Evolutionary conservation across 495 filamentous ascomycete species (phyloP), one percentile per base, ranked within the genome.

Genomic region (Pyrenula massariospora): DNA sequence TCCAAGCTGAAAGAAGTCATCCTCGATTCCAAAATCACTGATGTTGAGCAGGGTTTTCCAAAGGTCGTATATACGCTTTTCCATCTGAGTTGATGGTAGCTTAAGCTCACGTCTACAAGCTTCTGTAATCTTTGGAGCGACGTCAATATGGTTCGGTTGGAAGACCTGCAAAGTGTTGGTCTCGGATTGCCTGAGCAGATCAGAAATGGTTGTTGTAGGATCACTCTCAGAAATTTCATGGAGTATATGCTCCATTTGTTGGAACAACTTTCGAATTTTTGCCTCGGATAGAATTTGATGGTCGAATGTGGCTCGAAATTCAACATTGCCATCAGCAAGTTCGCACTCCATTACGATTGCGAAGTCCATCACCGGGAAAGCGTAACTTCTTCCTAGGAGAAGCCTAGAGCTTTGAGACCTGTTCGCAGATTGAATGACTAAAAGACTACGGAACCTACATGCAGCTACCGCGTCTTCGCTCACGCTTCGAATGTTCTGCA

Each of bases 1-100:
- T 19, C 83, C 83, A 3, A 84, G 70, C 0, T 71, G 69, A 63
- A 85, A 84, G 67, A 86, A 85, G 25, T 75, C 71, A 42, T 73
- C 69, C 1, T 68, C 66, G n/a, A n/a, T n/a, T n/a, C n/a, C n/a
- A n/a, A n/a, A n/a, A n/a, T n/a, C n/a, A n/a, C n/a, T n/a, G n/a
- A n/a, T n/a, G n/a, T n/a, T n/a, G n/a, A n/a, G n/a, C n/a, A n/a
- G n/a, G n/a, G n/a, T n/a, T n/a, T n/a, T n/a, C n/a, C n/a, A n/a
- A n/a, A n/a, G n/a, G n/a, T n/a, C n/a, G n/a, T n/a, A n/a, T n/a
- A n/a, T n/a, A n/a, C n/a, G n/a, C n/a, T n/a, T n/a, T n/a, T n/a
- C n/a, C n/a, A n/a, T n/a, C n/a, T n/a, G n/a, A n/a, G n/a, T n/a
- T n/a, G n/a, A n/a, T n/a, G n/a, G n/a, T n/a, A n/a, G n/a, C n/a